A percentile compares a stretch with the other conserved stretches of the same genome.
Evolutionary conservation across 805 yeast genomes (phyloP).

Genomic region (Candida andamanensis): DNA sequence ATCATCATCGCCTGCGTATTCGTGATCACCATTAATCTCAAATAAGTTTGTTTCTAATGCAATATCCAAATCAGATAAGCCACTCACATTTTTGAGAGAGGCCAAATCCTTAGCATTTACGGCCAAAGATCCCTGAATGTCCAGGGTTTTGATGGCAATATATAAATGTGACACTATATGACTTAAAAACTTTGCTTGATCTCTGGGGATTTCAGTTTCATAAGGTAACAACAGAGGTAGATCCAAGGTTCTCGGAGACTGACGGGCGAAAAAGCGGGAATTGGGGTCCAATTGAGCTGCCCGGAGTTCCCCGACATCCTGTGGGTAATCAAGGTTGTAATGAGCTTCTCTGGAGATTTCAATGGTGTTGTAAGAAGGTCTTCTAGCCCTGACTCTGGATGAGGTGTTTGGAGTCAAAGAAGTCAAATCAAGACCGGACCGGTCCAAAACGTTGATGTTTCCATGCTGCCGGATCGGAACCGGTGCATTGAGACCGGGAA

Average conservation of each 20-base stretch:
- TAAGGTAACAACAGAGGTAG: slow-evolving; percentile 62
- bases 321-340: slow-evolving; percentile 52
- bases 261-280: slow-evolving; percentile 34
- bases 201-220: slow-evolving; percentile 58
- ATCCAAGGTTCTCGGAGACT: slow-evolving; percentile 37
- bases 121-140: slow-evolving; percentile 64
- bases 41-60: slow-evolving; percentile 52
- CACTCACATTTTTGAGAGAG: slow-evolving; percentile 25
- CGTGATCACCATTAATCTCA: slow-evolving; percentile 18
- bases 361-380: slow-evolving; percentile 29
- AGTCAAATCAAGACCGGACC: slow-evolving; percentile 11
- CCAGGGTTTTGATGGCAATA: slow-evolving; percentile 69
- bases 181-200: slow-evolving; percentile 66
- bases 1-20: slow-evolving; percentile 14
- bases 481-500: too few relatives aligned
- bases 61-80: slow-evolving; percentile 37
- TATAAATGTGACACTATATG: slow-evolving; percentile 79
- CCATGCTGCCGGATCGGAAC: too few relatives aligned
- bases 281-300: slow-evolving; percentile 26
- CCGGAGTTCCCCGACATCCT: slow-evolving; percentile 26
- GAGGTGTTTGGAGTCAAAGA: slow-evolving; percentile 24
- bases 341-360: slow-evolving; percentile 25
- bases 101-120: slow-evolving; percentile 68
- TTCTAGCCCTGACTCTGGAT: slow-evolving; percentile 14
- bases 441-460: not conserved